A percentile compares a stretch with the other conserved stretches of the same genome.
These are phyloP conservation scores for Seiridium cupressi DNA, from an alignment of 2,329 filamentous ascomycete genomes.

Conservation along the genomic window DNA sequence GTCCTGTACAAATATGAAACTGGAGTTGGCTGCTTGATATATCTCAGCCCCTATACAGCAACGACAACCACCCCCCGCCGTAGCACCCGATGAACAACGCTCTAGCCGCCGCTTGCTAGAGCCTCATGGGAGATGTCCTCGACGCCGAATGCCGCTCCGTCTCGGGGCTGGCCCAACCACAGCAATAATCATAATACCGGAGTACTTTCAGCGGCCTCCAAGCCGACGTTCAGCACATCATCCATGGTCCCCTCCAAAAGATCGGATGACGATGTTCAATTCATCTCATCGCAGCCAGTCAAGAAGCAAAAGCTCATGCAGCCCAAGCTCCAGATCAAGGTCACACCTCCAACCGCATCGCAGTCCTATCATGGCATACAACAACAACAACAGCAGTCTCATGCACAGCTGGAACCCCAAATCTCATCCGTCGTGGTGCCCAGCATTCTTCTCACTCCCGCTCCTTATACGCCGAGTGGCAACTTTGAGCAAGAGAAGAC, in stretches of 20 bases:
- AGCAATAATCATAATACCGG: not conserved
- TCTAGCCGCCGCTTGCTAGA: not conserved
- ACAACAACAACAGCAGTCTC: not conserved
- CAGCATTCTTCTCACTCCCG: not conserved
- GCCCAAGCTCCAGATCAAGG: constrained; percentile 3
- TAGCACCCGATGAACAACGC: too few relatives aligned
- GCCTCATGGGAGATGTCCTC: not conserved
- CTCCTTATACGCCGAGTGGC: not conserved
- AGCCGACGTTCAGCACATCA: not conserved
- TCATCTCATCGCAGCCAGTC: constrained; percentile 41
- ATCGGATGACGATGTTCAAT: constrained; percentile 41
- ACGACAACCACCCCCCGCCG: too few relatives aligned
- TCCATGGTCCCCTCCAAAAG: constrained; percentile 22
- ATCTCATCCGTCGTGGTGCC: not conserved
- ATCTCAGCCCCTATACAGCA: not conserved
- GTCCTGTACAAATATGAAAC: constrained; percentile 1
- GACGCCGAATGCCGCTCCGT: not conserved
- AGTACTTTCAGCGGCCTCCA: not conserved
- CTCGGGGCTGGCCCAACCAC: not conserved
- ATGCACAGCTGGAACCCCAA: not conserved
- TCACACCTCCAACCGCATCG: not conserved
- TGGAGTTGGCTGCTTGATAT: not conserved
- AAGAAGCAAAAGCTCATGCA: constrained; percentile 33
- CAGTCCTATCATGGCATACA: not conserved
- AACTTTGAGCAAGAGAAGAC: not conserved